Evolutionary conservation across 2,329 filamentous ascomycete species (phyloP).

Genomic region (Corniculantispora saksenae): DNA sequence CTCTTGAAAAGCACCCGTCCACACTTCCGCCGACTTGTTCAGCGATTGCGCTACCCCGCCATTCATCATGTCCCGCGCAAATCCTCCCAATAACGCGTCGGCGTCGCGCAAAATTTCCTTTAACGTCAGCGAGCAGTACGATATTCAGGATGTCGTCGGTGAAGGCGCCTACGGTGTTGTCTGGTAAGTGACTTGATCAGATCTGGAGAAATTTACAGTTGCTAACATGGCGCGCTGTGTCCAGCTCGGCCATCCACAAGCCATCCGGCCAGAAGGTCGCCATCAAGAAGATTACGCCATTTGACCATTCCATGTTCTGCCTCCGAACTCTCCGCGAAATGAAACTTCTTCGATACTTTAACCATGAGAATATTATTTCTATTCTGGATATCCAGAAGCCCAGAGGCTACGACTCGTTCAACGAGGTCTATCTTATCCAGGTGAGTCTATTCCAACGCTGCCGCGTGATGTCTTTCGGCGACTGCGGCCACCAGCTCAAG

Average conservation of each 20-base stretch:
- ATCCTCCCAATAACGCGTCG: slow-evolving; percentile 57
- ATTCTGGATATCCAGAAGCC: slow-evolving; percentile 99
- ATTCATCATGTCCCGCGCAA: slow-evolving; percentile 56
- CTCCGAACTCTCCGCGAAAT: slow-evolving; percentile 95
- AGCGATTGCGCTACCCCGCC: slow-evolving; percentile 21
- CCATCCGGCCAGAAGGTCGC: slow-evolving; percentile 97
- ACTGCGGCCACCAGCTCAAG: neutral
- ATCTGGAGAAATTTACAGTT: slow-evolving; percentile 9
- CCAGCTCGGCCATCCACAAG: slow-evolving; percentile 94
- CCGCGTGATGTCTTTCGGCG: neutral
- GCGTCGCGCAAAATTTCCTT: slow-evolving; percentile 94
- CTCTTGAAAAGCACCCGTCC: neutral
- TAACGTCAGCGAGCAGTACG: slow-evolving; percentile 99
- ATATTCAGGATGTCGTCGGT: slow-evolving; percentile 98
- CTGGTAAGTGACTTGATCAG: slow-evolving; percentile 64
- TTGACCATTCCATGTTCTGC: slow-evolving; percentile 99
- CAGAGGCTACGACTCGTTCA: slow-evolving; percentile 91
- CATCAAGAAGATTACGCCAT: slow-evolving; percentile 99
- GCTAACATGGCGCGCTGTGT: slow-evolving; percentile 2
- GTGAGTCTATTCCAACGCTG: slow-evolving; percentile 49
- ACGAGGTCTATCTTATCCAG: slow-evolving; percentile 98
- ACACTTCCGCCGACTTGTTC: neutral
- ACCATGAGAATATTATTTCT: slow-evolving; percentile 99
- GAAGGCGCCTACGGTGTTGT: slow-evolving; percentile 98
- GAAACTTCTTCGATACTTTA: slow-evolving; percentile 98